Evolutionary conservation across 1,139 yeast species (phyloP), one percentile per base, ranked within the genome.

Genomic region (Yamadazyma atlantica): DNA sequence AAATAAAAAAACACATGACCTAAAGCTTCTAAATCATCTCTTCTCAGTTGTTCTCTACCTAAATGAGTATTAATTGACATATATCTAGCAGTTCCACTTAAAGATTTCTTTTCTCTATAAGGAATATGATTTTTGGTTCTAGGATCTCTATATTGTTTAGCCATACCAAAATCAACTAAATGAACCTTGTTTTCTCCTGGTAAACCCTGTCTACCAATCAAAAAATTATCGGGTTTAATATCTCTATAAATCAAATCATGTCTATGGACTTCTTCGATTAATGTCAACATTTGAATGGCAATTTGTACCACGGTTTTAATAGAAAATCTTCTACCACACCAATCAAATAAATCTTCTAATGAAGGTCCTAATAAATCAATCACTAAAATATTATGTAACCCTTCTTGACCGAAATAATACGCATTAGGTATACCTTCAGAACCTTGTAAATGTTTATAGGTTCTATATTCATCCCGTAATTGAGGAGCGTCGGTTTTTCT

Each of bases 401-500:
- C 97, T 63, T 92, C 98, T 61, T 92, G 97, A 40, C 98, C 98
- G 62, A 89, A 92, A 64, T 88, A 92, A 66, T 90, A 90, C 27
- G 95, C 97, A 56, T 82, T 85, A 32, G 98, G 98, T 42, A 92
- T 86, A 27, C 97, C 97, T 39, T 70, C 77, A 37, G 71, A 64
- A 35, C 94, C 95, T 45, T 82, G 87, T 44, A 92, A 75, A 40
- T 85, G 85, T 58, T 87, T 85, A 64, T 92, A 92, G 29, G 97
- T 89, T 54, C 96, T 74, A 63, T 88, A 92, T 61, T 92, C 98
- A 57, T 92, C 97, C 54, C 96, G 79, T 45, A 92, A 75, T 63
- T 92, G 98, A 6, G 98, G 98, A 4, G 97, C 96, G 54, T 92
- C 97, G n/a, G 94, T 81, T 56, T 89, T 87, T 51, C 97, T 75